These are phyloP conservation scores for Naganishia liquefaciens DNA, from an alignment of 1,284 basidiomycete genomes.

Conservation along the genomic window DNA sequence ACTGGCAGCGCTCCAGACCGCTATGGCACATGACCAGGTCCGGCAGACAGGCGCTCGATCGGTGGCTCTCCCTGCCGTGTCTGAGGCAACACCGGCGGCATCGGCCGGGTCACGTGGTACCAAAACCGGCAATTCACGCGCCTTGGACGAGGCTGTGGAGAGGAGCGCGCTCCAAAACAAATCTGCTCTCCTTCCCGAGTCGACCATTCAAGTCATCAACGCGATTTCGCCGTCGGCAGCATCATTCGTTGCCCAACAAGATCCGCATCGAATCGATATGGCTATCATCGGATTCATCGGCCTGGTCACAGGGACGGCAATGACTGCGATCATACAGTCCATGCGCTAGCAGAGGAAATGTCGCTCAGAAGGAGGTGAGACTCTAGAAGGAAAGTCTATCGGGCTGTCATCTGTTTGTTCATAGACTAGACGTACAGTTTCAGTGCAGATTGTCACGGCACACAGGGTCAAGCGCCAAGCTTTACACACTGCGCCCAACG, in stretches of 20 bases:
- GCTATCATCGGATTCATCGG: constrained; percentile 25
- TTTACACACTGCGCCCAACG: too few relatives aligned
- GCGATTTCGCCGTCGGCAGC: constrained; percentile 2
- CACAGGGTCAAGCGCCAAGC: too few relatives aligned
- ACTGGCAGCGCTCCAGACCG: constrained; percentile 7
- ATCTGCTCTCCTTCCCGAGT: not conserved
- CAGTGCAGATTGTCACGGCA: not conserved
- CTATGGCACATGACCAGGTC: not conserved
- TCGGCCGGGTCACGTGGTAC: not conserved
- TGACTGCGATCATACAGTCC: not conserved
- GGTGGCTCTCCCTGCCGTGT: not conserved
- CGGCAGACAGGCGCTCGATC: not conserved
- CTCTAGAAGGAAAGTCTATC: too few relatives aligned
- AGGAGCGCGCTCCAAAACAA: not conserved
- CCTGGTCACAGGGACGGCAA: constrained; percentile 8
- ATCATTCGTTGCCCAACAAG: constrained; percentile 14
- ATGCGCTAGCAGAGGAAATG: not conserved
- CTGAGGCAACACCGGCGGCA: not conserved
- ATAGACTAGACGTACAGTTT: not conserved
- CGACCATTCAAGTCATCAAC: constrained; percentile 5
- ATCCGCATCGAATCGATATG: constrained; percentile 23
- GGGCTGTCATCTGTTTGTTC: too few relatives aligned
- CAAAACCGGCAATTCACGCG: not conserved
- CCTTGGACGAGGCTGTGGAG: not conserved
- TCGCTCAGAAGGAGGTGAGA: too few relatives aligned